A percentile compares a stretch with the other conserved stretches of the same genome.
Evolutionary conservation across 129 eudicot genomes (phyloP).

Genomic region (Arctium minus): DNA sequence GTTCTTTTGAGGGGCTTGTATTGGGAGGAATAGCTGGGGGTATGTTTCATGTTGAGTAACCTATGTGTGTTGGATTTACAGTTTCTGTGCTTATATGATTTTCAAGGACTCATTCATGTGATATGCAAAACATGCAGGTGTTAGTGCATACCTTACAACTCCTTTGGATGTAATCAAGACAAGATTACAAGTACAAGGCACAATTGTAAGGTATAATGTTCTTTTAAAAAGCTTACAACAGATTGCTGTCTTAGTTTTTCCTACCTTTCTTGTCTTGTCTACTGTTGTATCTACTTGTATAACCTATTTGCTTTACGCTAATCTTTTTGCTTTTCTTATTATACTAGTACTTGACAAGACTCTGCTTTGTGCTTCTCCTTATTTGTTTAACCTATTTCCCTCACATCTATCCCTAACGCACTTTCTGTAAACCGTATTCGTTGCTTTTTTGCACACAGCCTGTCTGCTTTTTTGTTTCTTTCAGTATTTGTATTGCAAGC

Average conservation of each 20-base stretch:
- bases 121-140: slow-evolving; percentile 50
- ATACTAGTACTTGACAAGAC: too few relatives aligned
- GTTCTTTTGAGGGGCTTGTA: slow-evolving; percentile 79
- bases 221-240: not conserved
- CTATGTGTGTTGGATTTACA: not conserved
- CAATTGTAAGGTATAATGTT: slow-evolving; percentile 46
- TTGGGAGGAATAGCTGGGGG: slow-evolving; percentile 99
- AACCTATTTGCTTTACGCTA: not conserved
- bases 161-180: slow-evolving; percentile 98
- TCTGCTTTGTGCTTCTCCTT: too few relatives aligned
- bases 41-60: slow-evolving; percentile 26
- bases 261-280: not conserved
- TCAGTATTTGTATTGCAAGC: too few relatives aligned
- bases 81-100: not conserved
- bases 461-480: too few relatives aligned
- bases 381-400: too few relatives aligned
- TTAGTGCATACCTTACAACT: slow-evolving; percentile 89
- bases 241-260: not conserved
- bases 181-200: slow-evolving; percentile 93
- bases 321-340: not conserved
- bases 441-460: too few relatives aligned
- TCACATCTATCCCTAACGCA: too few relatives aligned
- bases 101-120: not conserved
- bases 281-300: not conserved
- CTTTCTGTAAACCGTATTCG: too few relatives aligned